phyloP scores from a whole-genome alignment of 1,284 basidiomycete species.

The Moesziomyces sp. region DNA sequence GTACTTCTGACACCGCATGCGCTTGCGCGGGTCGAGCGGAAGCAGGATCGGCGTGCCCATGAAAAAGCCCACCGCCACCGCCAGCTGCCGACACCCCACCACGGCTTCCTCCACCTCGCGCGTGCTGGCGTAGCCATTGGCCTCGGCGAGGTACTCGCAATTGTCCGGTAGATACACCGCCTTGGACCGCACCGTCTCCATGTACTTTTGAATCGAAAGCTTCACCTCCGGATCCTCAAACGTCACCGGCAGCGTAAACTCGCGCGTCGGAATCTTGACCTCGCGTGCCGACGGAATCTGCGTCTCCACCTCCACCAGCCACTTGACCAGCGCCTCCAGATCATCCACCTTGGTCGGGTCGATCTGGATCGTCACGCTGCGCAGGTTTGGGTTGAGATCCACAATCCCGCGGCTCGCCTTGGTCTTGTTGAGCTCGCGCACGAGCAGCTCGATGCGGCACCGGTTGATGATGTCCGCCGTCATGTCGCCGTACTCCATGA shows the following conservation, averaged over 20 bases:
- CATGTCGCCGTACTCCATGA: slow-evolving; percentile 41
- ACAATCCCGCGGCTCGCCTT: slow-evolving; percentile 68
- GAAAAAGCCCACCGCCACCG: slow-evolving; percentile 61
- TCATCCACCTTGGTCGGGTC: slow-evolving; percentile 70
- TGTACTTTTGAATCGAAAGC: slow-evolving; percentile 74
- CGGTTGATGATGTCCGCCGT: slow-evolving; percentile 65
- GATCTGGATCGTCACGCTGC: slow-evolving; percentile 71
- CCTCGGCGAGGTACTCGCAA: slow-evolving; percentile 75
- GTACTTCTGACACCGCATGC: slow-evolving; percentile 69
- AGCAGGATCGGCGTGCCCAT: slow-evolving; percentile 64
- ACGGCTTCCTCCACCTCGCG: slow-evolving; percentile 65
- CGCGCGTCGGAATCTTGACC: slow-evolving; percentile 62
- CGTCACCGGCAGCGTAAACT: slow-evolving; percentile 72
- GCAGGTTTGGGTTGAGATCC: slow-evolving; percentile 20
- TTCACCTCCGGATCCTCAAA: slow-evolving; percentile 75
- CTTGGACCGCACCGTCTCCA: slow-evolving; percentile 72
- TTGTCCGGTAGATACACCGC: slow-evolving; percentile 79
- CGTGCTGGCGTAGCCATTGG: slow-evolving; percentile 72
- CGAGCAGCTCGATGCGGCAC: slow-evolving; percentile 71
- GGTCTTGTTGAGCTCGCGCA: slow-evolving; percentile 65
- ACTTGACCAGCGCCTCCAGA: slow-evolving; percentile 69
- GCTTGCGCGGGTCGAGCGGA: slow-evolving; percentile 73
- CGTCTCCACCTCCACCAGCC: slow-evolving; percentile 69
- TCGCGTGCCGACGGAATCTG: slow-evolving; percentile 70
- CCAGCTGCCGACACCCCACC: slow-evolving; percentile 55